Evolutionary conservation across 768 basidiomycete genomes (phyloP), one percentile per base, ranked within the genome.

Genomic region (Calocera cornea): DNA sequence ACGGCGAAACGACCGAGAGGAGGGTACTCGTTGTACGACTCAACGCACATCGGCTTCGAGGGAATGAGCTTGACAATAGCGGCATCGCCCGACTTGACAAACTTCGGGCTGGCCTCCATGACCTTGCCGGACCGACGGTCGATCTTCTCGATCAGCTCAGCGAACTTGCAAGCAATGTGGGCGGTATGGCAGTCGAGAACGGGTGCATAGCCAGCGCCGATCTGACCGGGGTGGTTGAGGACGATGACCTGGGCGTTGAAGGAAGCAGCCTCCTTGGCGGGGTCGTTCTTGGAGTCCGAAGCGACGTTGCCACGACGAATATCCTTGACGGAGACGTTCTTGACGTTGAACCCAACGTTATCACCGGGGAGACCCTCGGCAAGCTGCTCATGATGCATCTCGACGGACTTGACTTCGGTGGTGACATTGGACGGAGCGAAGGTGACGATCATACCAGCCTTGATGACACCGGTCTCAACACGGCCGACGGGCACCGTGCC

Each of bases 361-460:
- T 99, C 97, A 84, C 97, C 97, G 69, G 97, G 97, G 71, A 82
- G 72, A 82, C 95, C 97, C 80, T 91, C 83, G 78, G 83, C 87
- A 79, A 99, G 94, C 81, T 95, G 92, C 79, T 95, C 92, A 87
- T 95, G 94, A 78, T 95, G 94, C 95, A 97, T 97, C 83, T 97
- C 95, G 79, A 97, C 94, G 74, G 97, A 98, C 88, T 98, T 98
- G 85, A 99, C 97, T 92, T 99, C 97, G 82, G 97, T 99, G 80
- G 94, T 97, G 76, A 99, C 95, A 82, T 93, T 94, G 70, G 93
- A 79, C 70, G 95, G 95, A 72, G 95, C 95, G 78, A 98, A 99
- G 77, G 82, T 87, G 79, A 97, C 97, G 74, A 99, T 83, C 95
- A 98, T 99, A 79, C 95, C 95, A 75, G 95, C 92, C 85, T 97